phyloP scores from a whole-genome alignment of 1,139 yeast species.

The Nakaseomyces glabratus region DNA sequence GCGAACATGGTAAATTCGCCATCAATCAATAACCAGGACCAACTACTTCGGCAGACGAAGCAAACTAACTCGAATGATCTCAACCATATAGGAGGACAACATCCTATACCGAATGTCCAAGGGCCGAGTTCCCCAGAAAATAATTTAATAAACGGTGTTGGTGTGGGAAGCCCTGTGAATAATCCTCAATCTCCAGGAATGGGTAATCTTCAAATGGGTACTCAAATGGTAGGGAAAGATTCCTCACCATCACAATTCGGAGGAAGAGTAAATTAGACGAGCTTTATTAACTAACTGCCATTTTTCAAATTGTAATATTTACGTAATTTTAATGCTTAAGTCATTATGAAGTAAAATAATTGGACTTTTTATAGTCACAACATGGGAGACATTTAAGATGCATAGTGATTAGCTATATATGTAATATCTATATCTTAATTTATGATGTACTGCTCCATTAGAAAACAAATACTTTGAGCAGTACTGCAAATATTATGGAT shows the following conservation, averaged over 20 bases:
- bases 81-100: too few species aligned
- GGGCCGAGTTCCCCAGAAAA: constrained; percentile 6
- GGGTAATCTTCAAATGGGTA: constrained; percentile 8
- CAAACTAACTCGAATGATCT: background rate
- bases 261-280: constrained; percentile 20
- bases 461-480: too few species aligned
- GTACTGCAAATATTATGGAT: too few species aligned
- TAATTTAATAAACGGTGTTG: constrained; percentile 10
- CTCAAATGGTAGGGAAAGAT: constrained; percentile 19
- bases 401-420: too few species aligned
- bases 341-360: too few species aligned
- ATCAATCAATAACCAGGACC: constrained; percentile 39
- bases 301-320: background rate
- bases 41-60: constrained; percentile 19
- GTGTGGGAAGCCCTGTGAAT: constrained; percentile 5
- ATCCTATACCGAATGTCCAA: constrained; percentile 8
- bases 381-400: too few species aligned
- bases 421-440: too few species aligned
- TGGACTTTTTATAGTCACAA: too few species aligned
- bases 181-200: constrained; percentile 2
- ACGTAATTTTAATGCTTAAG: too few species aligned
- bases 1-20: constrained; percentile 11
- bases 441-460: too few species aligned
- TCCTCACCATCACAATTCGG: constrained; percentile 20
- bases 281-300: too few species aligned